Percentiles rank a stretch among this genome's conserved stretches.
Evolutionary conservation across 768 basidiomycete species (phyloP).

Genomic region (Fistulinella prunicolor): DNA sequence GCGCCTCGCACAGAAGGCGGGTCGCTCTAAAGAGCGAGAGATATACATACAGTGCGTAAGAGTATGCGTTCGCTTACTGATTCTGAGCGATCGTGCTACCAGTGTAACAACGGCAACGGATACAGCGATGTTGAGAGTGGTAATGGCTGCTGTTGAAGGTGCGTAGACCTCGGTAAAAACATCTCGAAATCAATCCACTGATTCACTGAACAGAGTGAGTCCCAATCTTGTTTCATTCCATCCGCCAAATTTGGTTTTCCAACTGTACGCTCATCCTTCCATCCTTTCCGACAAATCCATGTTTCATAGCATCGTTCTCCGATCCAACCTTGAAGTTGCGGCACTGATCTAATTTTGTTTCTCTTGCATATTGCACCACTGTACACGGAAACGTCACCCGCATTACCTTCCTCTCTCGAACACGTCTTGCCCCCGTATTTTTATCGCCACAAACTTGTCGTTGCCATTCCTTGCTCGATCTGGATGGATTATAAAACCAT

Average conservation of each 20-base stretch:
- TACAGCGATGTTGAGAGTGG: conserved; percentile 81
- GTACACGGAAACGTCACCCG: conserved; percentile 11
- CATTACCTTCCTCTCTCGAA: conserved; percentile 7
- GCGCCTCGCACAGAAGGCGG: conserved; percentile 79
- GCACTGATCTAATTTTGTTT: conserved; percentile 33
- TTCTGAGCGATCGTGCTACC: conserved; percentile 1
- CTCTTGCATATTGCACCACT: conserved; percentile 12
- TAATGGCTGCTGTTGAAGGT: conserved; percentile 98
- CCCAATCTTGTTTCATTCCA: conserved; percentile 20
- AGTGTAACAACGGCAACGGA: conserved; percentile 91
- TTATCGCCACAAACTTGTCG: conserved; percentile 20
- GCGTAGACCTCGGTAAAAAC: conserved; percentile 24
- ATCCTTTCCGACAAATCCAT: conserved; percentile 11
- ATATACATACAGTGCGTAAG: conserved; percentile 87
- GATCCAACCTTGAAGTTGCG: conserved; percentile 35
- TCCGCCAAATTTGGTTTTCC: conserved; percentile 20
- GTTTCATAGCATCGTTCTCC: conserved; percentile 35
- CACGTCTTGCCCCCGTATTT: conserved; percentile 14
- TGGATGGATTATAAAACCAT: conserved; percentile 18
- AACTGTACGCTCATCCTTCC: conserved; percentile 29
- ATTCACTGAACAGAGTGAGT: conserved; percentile 63
- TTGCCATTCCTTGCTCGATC: conserved; percentile 14
- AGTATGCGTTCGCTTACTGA: conserved; percentile 3
- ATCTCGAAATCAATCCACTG: conserved; percentile 5
- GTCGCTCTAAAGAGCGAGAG: conserved; percentile 80